Conservation (phyloP, 1,284 basidiomycete genomes). For the Rhodofomes roseus region DNA sequence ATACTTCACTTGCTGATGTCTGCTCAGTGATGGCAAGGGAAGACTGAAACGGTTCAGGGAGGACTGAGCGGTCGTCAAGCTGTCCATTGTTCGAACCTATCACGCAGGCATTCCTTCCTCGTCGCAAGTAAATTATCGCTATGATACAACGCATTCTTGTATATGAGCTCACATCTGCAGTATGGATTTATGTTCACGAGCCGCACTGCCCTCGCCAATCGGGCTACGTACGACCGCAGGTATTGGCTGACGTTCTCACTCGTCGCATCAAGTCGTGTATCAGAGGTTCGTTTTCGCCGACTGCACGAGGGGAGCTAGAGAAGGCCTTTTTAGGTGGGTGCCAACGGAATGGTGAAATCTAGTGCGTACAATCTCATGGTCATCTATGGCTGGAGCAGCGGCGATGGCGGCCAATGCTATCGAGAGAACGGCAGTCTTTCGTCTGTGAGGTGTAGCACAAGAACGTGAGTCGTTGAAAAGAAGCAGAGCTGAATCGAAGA, state of each 20-base stretch:
- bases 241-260: too few species aligned
- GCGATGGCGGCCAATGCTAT: not conserved
- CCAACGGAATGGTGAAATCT: not conserved
- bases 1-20: not conserved
- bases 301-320: not conserved
- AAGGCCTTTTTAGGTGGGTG: not conserved
- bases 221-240: too few species aligned
- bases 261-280: not conserved
- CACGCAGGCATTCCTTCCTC: not conserved
- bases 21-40: slow-evolving; percentile 24
- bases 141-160: not conserved
- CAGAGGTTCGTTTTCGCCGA: not conserved
- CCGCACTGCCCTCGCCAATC: too few species aligned
- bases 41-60: slow-evolving; percentile 23
- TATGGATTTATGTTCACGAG: not conserved
- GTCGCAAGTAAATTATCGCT: not conserved
- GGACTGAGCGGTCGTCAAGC: slow-evolving; percentile 3
- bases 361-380: not conserved
- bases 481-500: not conserved
- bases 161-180: not conserved
- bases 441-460: not conserved
- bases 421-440: not conserved
- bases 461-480: not conserved
- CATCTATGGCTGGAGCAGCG: not conserved
- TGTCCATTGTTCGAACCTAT: not conserved